Base-by-base conservation (phyloP, 2,329 filamentous ascomycete genomes). In the Macrophomina phaseolina region DNA sequence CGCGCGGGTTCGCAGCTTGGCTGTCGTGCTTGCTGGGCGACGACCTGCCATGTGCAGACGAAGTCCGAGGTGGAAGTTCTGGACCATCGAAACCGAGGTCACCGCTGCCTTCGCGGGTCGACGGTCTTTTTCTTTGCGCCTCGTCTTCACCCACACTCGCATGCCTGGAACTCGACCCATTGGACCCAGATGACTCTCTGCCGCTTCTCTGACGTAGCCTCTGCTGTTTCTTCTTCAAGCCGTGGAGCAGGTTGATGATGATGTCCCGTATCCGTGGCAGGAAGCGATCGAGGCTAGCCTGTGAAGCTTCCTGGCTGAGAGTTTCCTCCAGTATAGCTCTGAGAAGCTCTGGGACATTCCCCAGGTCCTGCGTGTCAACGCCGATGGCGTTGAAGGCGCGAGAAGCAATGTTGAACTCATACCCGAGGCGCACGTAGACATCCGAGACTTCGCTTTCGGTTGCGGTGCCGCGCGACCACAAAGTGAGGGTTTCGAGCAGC, bases 391-490 rank as follows among this genome's bases (percentile, higher is more conserved):
- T 93, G 80, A 99, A 99, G 69, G 95, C 94, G 66, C 95, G 91
- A 79, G 94, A 98, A 34, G 95, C 95, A 83, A 99, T 95, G 81
- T 99, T 99, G 85, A 99, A 99, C 80, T 99, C 95, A 81, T 99
- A 99, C 55, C 95, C 95, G 69, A 99, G 83, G 68, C 95, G 91
- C 68, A 99, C 95, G 77, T 99, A 99, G 73, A 99, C 95, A 78
- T 99, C 95, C 12, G 95, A 98, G 68, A 99, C 95, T 78, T 98
- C 92, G 69, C 90, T 91, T 80, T 99, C 95, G 70, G 93, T 94
- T 65, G 95, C 94, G 73, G 91, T 90, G 69, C 92, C 91, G 67
- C 94, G 92, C 68, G 95, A 99, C 95, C 95, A 99, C 84, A 97
- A 91, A 55, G 95, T 99, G 69, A 99, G 85, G 5, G 94, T 99